A percentile compares a stretch with the other conserved stretches of the same genome.
Conservation (phyloP, 768 basidiomycete genomes). For the Pisolithus tinctorius region DNA sequence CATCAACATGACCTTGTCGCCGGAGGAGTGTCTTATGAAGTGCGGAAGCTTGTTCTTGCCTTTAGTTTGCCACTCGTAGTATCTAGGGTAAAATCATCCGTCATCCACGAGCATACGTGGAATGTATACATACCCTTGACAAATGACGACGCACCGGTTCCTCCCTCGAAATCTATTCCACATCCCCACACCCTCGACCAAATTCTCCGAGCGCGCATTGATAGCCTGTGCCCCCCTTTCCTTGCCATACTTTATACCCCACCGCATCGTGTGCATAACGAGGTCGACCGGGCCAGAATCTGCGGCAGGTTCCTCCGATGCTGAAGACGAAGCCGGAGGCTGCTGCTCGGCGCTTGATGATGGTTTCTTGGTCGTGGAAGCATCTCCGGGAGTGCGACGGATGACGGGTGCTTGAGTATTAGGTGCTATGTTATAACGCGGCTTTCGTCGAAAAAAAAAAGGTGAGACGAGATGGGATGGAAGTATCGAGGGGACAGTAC, state of each 20-base stretch:
- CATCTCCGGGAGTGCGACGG: slow-evolving; percentile 30
- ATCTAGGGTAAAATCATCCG: slow-evolving; percentile 37
- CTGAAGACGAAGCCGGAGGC: no score
- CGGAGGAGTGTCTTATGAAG: slow-evolving; percentile 63
- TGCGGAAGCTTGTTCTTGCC: slow-evolving; percentile 76
- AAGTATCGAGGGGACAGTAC: slow-evolving; percentile 12
- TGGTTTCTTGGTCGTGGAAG: not conserved
- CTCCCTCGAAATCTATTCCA: slow-evolving; percentile 79
- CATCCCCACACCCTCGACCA: slow-evolving; percentile 70
- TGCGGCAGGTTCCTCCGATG: not conserved
- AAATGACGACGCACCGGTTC: slow-evolving; percentile 81
- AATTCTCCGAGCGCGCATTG: slow-evolving; percentile 82
- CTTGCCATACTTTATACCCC: slow-evolving; percentile 78
- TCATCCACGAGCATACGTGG: not conserved
- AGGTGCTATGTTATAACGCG: slow-evolving; percentile 81
- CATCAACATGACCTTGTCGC: slow-evolving; percentile 62
- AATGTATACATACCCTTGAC: slow-evolving; percentile 52
- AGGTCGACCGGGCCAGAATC: slow-evolving; percentile 20
- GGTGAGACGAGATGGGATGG: not conserved
- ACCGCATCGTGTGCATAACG: slow-evolving; percentile 78
- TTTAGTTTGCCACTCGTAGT: slow-evolving; percentile 93
- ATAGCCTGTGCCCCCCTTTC: slow-evolving; percentile 68
- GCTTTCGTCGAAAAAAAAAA: slow-evolving; percentile 10
- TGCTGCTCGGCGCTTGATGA: no score
- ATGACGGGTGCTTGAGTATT: slow-evolving; percentile 74